A percentile compares a stretch with the other conserved stretches of the same genome.
Conservation (phyloP, 2,329 filamentous ascomycete genomes). For the Trichoderma sp. region DNA sequence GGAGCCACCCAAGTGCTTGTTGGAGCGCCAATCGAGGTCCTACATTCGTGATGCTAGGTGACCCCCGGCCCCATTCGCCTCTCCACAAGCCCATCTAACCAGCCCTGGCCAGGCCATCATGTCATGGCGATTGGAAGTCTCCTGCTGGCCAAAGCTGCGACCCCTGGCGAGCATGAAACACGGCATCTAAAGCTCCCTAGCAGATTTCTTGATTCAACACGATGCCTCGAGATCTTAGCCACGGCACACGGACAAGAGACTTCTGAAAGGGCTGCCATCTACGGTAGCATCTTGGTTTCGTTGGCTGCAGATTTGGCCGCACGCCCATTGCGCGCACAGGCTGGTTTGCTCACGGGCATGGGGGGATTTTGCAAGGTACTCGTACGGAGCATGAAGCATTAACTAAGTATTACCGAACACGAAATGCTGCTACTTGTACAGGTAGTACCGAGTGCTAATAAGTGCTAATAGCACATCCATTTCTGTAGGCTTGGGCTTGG, state of each 20-base stretch:
- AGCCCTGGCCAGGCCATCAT: slow-evolving; percentile 14
- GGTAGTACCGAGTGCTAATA: neutral
- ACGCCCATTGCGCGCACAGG: neutral
- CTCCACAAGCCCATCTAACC: slow-evolving; percentile 16
- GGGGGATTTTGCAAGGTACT: neutral
- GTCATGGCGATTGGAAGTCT: slow-evolving; percentile 5
- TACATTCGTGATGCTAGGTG: slow-evolving; percentile 14
- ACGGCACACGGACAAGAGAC: neutral
- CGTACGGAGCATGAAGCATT: neutral
- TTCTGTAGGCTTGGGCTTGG: neutral
- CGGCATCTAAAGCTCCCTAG: slow-evolving; percentile 2
- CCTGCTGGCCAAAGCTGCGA: neutral
- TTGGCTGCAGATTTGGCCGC: neutral
- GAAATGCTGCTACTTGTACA: neutral
- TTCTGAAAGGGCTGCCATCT: neutral
- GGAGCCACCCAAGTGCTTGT: slow-evolving; percentile 12
- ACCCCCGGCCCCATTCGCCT: slow-evolving; percentile 10
- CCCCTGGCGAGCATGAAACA: slow-evolving; percentile 16
- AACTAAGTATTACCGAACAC: neutral
- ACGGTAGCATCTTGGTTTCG: neutral
- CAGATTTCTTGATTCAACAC: neutral
- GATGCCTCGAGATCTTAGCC: neutral
- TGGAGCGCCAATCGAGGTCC: slow-evolving; percentile 18
- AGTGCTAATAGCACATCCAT: neutral
- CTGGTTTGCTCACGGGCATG: neutral